These are phyloP conservation scores for Geotrichum histeridarum DNA, from an alignment of 1,139 yeast species.

Conservation along the genomic window DNA sequence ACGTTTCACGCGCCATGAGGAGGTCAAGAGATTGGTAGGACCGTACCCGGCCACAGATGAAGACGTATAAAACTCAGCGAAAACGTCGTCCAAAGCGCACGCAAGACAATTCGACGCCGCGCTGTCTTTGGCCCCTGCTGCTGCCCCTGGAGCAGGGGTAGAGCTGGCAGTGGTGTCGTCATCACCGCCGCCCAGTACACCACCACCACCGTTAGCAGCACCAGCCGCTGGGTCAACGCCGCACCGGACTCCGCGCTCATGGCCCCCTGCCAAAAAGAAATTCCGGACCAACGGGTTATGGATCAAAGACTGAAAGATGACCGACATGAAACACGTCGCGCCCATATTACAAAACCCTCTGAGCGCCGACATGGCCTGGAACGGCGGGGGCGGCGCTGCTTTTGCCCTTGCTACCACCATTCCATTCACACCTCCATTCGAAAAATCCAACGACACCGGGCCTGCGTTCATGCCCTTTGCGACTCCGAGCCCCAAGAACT, in stretches of 20 bases:
- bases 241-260: constrained; percentile 35
- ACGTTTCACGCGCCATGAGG: constrained; percentile 80
- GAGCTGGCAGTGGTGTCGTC: not conserved
- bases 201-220: not conserved
- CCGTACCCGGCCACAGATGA: constrained; percentile 62
- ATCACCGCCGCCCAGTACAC: not conserved
- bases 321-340: constrained; percentile 93
- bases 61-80: constrained; percentile 57
- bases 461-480: constrained; percentile 18
- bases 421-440: too few species aligned
- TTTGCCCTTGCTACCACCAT: constrained; percentile 31
- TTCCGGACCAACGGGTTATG: constrained; percentile 83
- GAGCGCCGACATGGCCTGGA: constrained; percentile 64
- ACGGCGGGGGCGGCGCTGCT: constrained; percentile 45
- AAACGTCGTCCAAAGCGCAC: constrained; percentile 79
- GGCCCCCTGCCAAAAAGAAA: constrained; percentile 70
- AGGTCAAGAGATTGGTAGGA: constrained; percentile 62
- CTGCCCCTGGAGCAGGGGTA: constrained; percentile 7
- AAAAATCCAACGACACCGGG: not conserved
- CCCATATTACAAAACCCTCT: constrained; percentile 91
- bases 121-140: constrained; percentile 17
- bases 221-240: not conserved
- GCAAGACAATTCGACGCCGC: constrained; percentile 33
- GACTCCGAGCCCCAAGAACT: constrained; percentile 8
- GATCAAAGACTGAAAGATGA: constrained; percentile 74